These are phyloP conservation scores for Phlebiopsis flavidoalba DNA, from an alignment of 768 basidiomycete species.

Conservation along the genomic window DNA sequence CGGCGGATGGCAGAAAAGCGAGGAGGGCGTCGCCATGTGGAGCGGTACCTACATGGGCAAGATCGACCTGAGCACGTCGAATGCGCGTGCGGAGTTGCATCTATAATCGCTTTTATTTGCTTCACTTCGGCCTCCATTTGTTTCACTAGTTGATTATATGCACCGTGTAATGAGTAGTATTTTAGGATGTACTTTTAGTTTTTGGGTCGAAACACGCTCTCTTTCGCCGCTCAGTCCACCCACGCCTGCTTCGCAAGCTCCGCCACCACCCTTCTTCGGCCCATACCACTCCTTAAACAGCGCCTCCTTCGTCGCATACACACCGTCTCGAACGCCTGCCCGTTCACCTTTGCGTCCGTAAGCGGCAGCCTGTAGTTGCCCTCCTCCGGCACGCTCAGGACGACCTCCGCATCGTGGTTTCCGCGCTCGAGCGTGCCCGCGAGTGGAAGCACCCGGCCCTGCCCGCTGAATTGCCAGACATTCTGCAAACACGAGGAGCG, in stretches of 20 bases:
- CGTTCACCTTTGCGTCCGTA: constrained; percentile 15
- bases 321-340: constrained; percentile 12
- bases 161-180: constrained; percentile 1
- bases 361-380: constrained; percentile 15
- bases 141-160: background rate
- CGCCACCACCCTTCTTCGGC: constrained; percentile 12
- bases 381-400: constrained; percentile 12
- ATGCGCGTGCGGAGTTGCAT: constrained; percentile 4
- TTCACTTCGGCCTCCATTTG: background rate
- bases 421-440: constrained; percentile 11
- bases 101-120: background rate
- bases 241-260: constrained; percentile 6
- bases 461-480: constrained; percentile 12
- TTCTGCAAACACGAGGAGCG: constrained; percentile 19
- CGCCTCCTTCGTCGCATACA: constrained; percentile 14
- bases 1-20: constrained; percentile 1
- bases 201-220: background rate
- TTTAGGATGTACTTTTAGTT: constrained; percentile 3
- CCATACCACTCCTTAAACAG: constrained; percentile 21
- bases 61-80: constrained; percentile 9
- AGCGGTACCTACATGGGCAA: constrained; percentile 2
- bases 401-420: constrained; percentile 14
- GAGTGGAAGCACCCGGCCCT: constrained; percentile 18
- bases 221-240: background rate
- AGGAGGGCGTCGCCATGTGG: constrained; percentile 12